Conservation (phyloP, 2,329 filamentous ascomycete genomes). For the Aspergillus latus region DNA sequence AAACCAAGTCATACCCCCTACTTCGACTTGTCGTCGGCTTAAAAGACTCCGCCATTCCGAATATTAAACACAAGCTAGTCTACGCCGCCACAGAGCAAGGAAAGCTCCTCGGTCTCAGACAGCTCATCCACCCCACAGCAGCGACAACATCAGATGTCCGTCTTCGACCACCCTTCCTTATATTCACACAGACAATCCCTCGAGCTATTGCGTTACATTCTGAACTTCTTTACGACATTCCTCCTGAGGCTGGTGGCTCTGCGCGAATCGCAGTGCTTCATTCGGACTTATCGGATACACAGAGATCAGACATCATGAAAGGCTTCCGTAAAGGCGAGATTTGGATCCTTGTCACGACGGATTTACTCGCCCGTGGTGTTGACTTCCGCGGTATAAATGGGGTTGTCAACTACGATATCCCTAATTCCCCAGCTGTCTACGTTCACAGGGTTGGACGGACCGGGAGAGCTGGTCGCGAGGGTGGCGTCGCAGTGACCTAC, state of each 20-base stretch:
- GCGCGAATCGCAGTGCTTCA: conserved; percentile 86
- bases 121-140: conserved; percentile 76
- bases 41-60: conserved; percentile 93
- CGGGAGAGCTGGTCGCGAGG: conserved; percentile 80
- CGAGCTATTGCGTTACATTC: conserved; percentile 82
- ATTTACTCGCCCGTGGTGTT: conserved; percentile 85
- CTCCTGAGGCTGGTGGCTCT: conserved; percentile 78
- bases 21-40: conserved; percentile 90
- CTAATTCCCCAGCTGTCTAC: conserved; percentile 84
- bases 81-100: conserved; percentile 93
- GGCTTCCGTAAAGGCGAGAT: conserved; percentile 88
- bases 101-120: conserved; percentile 86
- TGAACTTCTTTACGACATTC: conserved; percentile 93
- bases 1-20: conserved; percentile 48
- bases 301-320: conserved; percentile 78
- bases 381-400: conserved; percentile 95
- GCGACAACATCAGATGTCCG: conserved; percentile 48
- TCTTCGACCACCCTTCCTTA: conserved; percentile 83
- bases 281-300: conserved; percentile 74
- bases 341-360: conserved; percentile 95
- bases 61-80: conserved; percentile 81
- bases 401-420: conserved; percentile 96
- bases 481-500: conserved; percentile 86
- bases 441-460: conserved; percentile 92
- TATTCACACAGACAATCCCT: conserved; percentile 95